Evolutionary conservation across 2,329 filamentous ascomycete species (phyloP).

Genomic region (Aureobasidium sp.): DNA sequence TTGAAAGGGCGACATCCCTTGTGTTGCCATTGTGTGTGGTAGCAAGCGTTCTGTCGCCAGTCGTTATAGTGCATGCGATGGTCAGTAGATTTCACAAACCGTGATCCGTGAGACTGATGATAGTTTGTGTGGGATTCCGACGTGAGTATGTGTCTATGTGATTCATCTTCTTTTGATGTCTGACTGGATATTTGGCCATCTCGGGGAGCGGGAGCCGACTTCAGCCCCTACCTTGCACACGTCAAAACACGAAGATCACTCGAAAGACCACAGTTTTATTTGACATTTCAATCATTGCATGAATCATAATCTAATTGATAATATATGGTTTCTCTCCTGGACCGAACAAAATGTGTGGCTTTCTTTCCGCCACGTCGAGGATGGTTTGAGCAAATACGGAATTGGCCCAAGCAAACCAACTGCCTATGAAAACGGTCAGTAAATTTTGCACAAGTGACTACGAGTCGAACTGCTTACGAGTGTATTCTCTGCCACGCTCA

Average conservation of each 20-base stretch:
- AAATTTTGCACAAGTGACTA: not conserved
- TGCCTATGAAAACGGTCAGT: slow-evolving; percentile 41
- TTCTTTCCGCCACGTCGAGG: slow-evolving; percentile 78
- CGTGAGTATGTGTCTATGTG: too few species aligned
- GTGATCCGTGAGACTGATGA: too few species aligned
- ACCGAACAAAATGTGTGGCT: slow-evolving; percentile 80
- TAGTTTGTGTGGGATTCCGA: not conserved
- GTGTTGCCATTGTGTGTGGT: not conserved
- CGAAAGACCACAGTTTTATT: not conserved
- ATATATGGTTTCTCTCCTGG: slow-evolving; percentile 53
- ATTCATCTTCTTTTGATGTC: too few species aligned
- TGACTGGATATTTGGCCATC: not conserved
- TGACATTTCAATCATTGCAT: not conserved
- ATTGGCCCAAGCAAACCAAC: slow-evolving; percentile 98
- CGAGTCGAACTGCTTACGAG: slow-evolving; percentile 47
- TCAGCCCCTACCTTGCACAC: not conserved
- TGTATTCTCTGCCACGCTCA: slow-evolving; percentile 62
- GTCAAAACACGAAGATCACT: not conserved
- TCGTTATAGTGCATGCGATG: not conserved
- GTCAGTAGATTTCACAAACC: too few species aligned
- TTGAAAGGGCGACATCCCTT: not conserved
- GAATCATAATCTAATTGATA: slow-evolving; percentile 23
- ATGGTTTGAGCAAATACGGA: slow-evolving; percentile 92
- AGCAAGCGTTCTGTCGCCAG: not conserved
- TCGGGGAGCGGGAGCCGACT: not conserved